Evolutionary conservation across 805 yeast genomes (phyloP).

Genomic region (Candida namnaoensis): DNA sequence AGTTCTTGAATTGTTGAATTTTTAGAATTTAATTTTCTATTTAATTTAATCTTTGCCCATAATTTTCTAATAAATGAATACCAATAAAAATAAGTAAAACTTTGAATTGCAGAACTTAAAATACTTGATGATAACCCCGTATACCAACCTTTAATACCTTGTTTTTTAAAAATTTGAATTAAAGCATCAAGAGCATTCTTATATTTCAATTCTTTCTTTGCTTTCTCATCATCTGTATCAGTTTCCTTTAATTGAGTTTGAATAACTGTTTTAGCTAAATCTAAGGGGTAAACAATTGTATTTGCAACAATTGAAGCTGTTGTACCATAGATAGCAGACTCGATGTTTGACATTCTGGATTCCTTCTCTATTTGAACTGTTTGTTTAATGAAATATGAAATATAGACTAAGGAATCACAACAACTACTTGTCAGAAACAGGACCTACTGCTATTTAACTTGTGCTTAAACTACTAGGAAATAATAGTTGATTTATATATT

Average conservation of each 20-base stretch:
- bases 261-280: conserved; percentile 65
- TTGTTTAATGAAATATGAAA: conserved; percentile 3
- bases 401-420: not conserved
- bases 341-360: conserved; percentile 40
- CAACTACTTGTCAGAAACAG: too few species aligned
- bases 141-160: conserved; percentile 65
- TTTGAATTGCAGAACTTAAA: conserved; percentile 66
- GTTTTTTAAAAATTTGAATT: conserved; percentile 39
- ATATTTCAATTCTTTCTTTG: conserved; percentile 26
- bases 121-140: conserved; percentile 63
- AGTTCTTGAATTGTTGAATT: conserved; percentile 60
- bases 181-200: conserved; percentile 57
- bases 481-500: too few species aligned
- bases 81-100: conserved; percentile 84
- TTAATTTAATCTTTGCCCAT: conserved; percentile 31
- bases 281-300: conserved; percentile 72
- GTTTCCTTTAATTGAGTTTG: conserved; percentile 48
- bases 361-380: not conserved
- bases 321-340: conserved; percentile 77
- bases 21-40: conserved; percentile 13
- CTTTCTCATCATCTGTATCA: conserved; percentile 3
- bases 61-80: conserved; percentile 61
- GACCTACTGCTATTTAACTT: too few species aligned
- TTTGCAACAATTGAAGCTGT: conserved; percentile 77
- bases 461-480: too few species aligned